phyloP scores from a whole-genome alignment of 1,284 basidiomycete genomes.

The Moesziomyces sp. region DNA sequence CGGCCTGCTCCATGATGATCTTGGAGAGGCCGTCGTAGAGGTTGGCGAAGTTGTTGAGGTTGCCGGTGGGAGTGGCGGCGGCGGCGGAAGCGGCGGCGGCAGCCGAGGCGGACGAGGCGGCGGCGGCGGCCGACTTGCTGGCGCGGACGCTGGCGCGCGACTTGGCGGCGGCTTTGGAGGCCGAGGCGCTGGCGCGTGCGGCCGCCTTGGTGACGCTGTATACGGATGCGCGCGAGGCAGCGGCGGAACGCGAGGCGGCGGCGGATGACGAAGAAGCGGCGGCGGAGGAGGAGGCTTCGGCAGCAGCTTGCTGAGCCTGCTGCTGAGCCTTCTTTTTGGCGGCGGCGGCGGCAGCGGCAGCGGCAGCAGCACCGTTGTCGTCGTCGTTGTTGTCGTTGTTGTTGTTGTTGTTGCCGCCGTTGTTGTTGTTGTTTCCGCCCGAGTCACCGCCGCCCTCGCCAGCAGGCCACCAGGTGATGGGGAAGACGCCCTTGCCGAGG shows the following conservation, averaged over 20 bases:
- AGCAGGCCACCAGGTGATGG: conserved; percentile 60
- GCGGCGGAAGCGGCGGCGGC: conserved; percentile 28
- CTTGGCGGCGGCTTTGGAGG: conserved; percentile 20
- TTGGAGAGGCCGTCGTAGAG: conserved; percentile 61
- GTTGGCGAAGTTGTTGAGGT: conserved; percentile 61
- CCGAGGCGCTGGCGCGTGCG: conserved; percentile 34
- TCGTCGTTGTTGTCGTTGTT: conserved; percentile 4
- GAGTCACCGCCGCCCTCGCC: conserved; percentile 28
- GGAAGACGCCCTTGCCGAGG: conserved; percentile 53
- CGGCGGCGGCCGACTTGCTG: conserved; percentile 10
- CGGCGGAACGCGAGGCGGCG: conserved; percentile 43
- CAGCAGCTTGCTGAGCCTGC: conserved; percentile 28
- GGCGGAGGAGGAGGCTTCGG: conserved; percentile 24
- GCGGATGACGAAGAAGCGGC: conserved; percentile 30
- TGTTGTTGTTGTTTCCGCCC: conserved; percentile 17
- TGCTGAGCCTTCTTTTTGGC: conserved; percentile 36
- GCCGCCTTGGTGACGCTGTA: conserved; percentile 46
- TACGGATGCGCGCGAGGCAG: conserved; percentile 45
- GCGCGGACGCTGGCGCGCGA: neutral
- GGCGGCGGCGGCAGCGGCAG: conserved; percentile 21
- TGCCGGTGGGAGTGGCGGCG: conserved; percentile 49
- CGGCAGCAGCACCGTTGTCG: conserved; percentile 2
- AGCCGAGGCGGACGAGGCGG: conserved; percentile 26
- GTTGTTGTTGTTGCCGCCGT: conserved; percentile 3
- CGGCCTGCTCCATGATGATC: conserved; percentile 53